phyloP scores from a whole-genome alignment of 2,329 filamentous ascomycete species.

The Biscogniauxia mediterranea region DNA sequence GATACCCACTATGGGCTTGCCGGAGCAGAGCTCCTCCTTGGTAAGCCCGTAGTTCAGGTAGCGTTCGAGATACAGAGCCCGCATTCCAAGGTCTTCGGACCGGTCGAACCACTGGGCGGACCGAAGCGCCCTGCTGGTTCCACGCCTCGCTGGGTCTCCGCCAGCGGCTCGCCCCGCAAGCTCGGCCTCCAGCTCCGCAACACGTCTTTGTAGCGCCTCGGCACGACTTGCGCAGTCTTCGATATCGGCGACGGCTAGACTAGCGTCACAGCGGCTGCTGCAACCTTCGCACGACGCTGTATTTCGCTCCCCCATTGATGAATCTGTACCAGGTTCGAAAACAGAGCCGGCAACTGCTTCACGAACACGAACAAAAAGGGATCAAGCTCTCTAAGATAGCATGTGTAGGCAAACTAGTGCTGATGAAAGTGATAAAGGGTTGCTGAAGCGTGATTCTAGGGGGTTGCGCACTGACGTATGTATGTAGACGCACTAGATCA shows the following conservation, averaged over 20 bases:
- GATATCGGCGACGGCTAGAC: neutral
- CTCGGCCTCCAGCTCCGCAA: neutral
- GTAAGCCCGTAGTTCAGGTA: conserved; percentile 51
- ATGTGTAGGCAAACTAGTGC: too few species aligned
- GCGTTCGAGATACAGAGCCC: conserved; percentile 48
- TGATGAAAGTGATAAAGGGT: neutral
- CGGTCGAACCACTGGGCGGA: conserved; percentile 41
- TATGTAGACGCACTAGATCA: too few species aligned
- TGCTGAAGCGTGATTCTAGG: neutral
- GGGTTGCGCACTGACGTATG: too few species aligned
- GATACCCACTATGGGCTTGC: conserved; percentile 51
- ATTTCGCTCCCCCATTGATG: neutral
- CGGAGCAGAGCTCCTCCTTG: conserved; percentile 46
- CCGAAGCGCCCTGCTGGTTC: conserved; percentile 6
- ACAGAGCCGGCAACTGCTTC: too few species aligned
- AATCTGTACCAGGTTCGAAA: too few species aligned
- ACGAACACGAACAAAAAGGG: too few species aligned
- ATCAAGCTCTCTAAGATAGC: too few species aligned
- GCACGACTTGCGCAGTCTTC: neutral
- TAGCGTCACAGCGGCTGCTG: neutral
- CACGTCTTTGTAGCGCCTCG: neutral
- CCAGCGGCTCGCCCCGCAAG: neutral
- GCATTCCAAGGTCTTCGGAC: conserved; percentile 41
- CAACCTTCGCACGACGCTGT: neutral
- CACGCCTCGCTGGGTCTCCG: neutral